A percentile compares a stretch with the other conserved stretches of the same genome.
Evolutionary conservation across 1,284 basidiomycete species (phyloP).

Genomic region (Ganoderma lingzhi): DNA sequence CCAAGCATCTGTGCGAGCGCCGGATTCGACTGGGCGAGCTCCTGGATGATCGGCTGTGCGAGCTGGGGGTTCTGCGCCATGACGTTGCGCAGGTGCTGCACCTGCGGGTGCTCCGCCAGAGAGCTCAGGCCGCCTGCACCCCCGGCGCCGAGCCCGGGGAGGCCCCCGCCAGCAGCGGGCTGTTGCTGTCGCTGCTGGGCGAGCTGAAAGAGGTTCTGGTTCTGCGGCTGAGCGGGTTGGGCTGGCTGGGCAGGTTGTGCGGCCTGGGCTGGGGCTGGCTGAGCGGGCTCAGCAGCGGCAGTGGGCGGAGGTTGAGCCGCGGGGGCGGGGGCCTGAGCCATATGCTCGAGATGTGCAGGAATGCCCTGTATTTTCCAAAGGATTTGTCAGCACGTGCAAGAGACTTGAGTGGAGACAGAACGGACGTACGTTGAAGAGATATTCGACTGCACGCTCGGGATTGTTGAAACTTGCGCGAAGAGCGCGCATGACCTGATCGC

Average conservation of each 20-base stretch:
- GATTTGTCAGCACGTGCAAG: conserved; percentile 14
- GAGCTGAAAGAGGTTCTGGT: conserved; percentile 87
- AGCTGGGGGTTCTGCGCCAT: conserved; percentile 81
- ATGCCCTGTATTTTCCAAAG: conserved; percentile 67
- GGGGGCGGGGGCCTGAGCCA: conserved; percentile 38
- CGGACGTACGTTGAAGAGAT: conserved; percentile 88
- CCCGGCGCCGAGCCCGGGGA: conserved; percentile 35
- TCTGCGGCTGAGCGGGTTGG: conserved; percentile 58
- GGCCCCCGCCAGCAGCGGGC: conserved; percentile 26
- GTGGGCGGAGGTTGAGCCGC: background rate
- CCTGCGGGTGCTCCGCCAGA: conserved; percentile 67
- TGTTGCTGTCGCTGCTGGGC: conserved; percentile 70
- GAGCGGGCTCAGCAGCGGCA: conserved; percentile 41
- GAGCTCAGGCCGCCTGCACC: conserved; percentile 58
- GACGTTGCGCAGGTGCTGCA: conserved; percentile 75
- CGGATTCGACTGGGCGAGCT: conserved; percentile 81
- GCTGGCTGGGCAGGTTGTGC: conserved; percentile 42
- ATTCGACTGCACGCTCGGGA: conserved; percentile 97
- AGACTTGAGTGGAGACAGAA: too few relatives aligned
- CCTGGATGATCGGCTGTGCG: conserved; percentile 85
- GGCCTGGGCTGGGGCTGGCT: conserved; percentile 44
- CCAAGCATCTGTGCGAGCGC: conserved; percentile 72
- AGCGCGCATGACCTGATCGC: conserved; percentile 87
- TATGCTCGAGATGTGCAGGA: conserved; percentile 72
- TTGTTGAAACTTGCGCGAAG: conserved; percentile 97